Percentiles rank a stretch among this genome's conserved stretches.
Evolutionary conservation across 1,139 yeast species (phyloP).

Genomic region (Magnusiomyces clavatus): DNA sequence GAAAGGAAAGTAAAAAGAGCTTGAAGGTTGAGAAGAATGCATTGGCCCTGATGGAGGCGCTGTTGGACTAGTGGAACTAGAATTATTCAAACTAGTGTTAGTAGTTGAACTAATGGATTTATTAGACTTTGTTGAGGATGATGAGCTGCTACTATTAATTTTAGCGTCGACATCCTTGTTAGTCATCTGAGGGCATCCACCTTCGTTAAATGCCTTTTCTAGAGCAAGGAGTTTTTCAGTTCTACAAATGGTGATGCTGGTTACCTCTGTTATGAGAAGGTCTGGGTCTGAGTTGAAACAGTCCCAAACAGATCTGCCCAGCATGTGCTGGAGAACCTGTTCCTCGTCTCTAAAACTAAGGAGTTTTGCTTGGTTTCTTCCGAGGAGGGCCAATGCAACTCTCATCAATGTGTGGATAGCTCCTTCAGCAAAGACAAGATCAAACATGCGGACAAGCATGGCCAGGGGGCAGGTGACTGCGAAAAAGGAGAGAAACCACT

Average conservation of each 20-base stretch:
- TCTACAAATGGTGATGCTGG: constrained; percentile 24
- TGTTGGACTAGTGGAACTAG: too few species aligned
- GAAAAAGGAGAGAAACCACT: constrained; percentile 62
- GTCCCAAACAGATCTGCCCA: constrained; percentile 48
- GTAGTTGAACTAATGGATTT: too few species aligned
- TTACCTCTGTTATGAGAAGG: constrained; percentile 42
- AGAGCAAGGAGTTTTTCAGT: constrained; percentile 21
- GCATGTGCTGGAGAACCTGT: constrained; percentile 51
- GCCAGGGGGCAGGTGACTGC: constrained; percentile 53
- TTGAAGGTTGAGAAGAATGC: too few species aligned
- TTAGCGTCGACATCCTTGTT: background rate
- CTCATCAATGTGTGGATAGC: constrained; percentile 58
- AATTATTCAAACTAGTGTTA: too few species aligned
- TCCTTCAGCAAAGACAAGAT: constrained; percentile 52
- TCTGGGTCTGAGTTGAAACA: constrained; percentile 41
- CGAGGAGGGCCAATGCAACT: constrained; percentile 48
- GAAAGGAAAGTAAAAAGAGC: too few species aligned
- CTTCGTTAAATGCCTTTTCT: constrained; percentile 22
- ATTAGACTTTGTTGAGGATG: too few species aligned
- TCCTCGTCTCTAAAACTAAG: constrained; percentile 51
- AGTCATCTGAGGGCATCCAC: constrained; percentile 9
- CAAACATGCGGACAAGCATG: constrained; percentile 48
- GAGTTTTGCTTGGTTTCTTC: constrained; percentile 46
- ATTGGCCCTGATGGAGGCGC: too few species aligned
- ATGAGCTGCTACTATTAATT: too few species aligned